Base-by-base conservation (phyloP, 495 filamentous ascomycete species). In the Neurospora sp. region DNA sequence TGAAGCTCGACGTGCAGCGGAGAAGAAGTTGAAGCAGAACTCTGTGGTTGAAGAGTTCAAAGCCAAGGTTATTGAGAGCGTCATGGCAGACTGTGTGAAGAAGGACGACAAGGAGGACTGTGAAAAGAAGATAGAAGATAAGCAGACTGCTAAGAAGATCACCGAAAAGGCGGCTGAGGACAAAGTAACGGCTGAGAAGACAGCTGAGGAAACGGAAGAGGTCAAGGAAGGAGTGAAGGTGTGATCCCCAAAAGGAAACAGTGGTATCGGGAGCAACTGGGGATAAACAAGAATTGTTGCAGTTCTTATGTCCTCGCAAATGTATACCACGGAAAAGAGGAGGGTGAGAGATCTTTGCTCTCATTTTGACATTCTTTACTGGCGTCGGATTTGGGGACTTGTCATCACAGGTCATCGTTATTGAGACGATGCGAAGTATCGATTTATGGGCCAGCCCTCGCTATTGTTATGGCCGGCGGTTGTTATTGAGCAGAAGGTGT, bases 81-180 rank as follows among this genome's bases (percentile, higher is more conserved):
- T 74, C n/a, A 37, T 37, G 18, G 76, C 53, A 0, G 76, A 76
- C 27, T 27, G 5, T 9, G 53, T 3, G 7, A 35, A 35, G 27
- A 65, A 65, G 53, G 53, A 65, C 3, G 53, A 35, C 6, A 35
- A 65, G 53, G 53, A 37, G 53, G 75, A 76, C 20, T 37, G 16
- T 40, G 75, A 70, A 68, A n/a, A 31, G 5, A 77, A 78, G 74
- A 39, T 74, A 9, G 70, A 42, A 37, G 68, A 74, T 69, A 10
- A n/a, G n/a, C 14, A 44, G 4, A 20, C 31, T 4, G 14, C 4
- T 20, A 45, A 41, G 27, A 31, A 22, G 10, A 38, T 12, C 3
- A 12, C 9, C 10, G 48, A 68, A 20, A 70, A 69, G 69, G 45
- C 39, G 72, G 79, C 22, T 75, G 83, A 68, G 22, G 37, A 40